Base-by-base conservation (phyloP, 1,284 basidiomycete genomes). In the Trametes polyzona region DNA sequence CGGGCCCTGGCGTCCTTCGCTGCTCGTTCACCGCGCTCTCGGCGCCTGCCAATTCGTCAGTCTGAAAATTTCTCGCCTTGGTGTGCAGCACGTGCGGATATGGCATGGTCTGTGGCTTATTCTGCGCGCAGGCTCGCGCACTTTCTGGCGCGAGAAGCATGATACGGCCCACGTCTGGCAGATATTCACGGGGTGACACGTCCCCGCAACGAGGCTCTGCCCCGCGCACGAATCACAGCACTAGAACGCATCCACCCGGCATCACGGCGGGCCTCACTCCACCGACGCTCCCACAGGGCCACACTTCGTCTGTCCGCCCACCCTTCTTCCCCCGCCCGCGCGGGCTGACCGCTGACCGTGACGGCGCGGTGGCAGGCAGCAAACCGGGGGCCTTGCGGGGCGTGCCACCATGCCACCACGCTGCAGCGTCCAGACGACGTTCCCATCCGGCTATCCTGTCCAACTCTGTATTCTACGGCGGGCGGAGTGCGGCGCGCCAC, bases 401-500 rank as follows among this genome's bases (percentile, higher is more conserved):
- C 17, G 29, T 27, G 39, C 42, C 33, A 17, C 52, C 35, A 16
- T 52, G 24, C 52, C 44, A 26, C 43, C 43, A 53, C 52, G 33
- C 42, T 37, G 35, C 35, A 21, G n/a, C n/a, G n/a, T n/a, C n/a
- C n/a, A n/a, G 11, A n/a, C 30, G 9, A 32, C 30, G 30, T 21
- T 30, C 24, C 29, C 44, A 29, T 27, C 29, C 10, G 40, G 48
- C 32, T 17, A 44, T 37, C 16, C 41, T 44, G 50, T 52, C 50
- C 42, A 44, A 30, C 41, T 44, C 50, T 52, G 41, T 36, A 19
- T 23, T 27, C 19, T 12, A 26, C 23, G 21, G 47, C 46, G 53
- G 53, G 37, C 24, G 46, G 36, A 55, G 53, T 55, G 53, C 53
- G 53, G 53, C 53, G 53, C 46, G 47, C 44, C 59, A 55, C 53